Base-by-base conservation (phyloP, 2,329 filamentous ascomycete species). In the Eurotiales sp. region DNA sequence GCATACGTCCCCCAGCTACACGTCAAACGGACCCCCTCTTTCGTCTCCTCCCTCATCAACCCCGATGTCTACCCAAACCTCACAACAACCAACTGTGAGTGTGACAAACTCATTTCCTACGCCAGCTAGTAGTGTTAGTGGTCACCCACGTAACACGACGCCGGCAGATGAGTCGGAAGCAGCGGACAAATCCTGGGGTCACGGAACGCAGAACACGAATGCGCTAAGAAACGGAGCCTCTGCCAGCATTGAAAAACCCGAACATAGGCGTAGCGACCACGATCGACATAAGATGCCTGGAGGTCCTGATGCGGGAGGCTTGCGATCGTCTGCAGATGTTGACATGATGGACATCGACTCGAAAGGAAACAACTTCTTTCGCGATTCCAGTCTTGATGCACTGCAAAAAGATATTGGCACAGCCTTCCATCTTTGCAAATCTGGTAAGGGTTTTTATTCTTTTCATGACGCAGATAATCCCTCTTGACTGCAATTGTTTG, bases 371-470 rank as follows among this genome's bases (percentile, higher is more conserved):
- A 51, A 52, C 29, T 56, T 55, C 29, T 44, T 59, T 29, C 58
- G 58, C 49, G 62, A 66, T 53, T 61, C 65, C 43, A 67, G 63
- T 47, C 59, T 75, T 52, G 70, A 74, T 51, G 70, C 70, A 50
- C 61, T 76, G 56, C 71, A 75, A 58, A 67, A 69, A 55, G 67
- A 76, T 54, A 69, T 76, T 55, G 70, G 71, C 48, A 67, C 70
- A 56, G 70, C 73, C 56, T 76, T 73, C 63, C 72, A 74, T 66
- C 67, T 75, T 59, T 74, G 72, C 65, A 74, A 73, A 71, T 72
- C 68, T 64, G 71, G 74, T 77, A 76, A 76, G 74, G 69, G 58
- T 63, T 53, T 40, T 49, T 54, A 19, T 63, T 46, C 43, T 41
- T 52, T 46, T n/a, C 4, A 36, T 51, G 37, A 50, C 60, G 61